Percentiles rank a stretch among this genome's conserved stretches.
Evolutionary conservation across 306 rosid species (phyloP).

Genomic region (Quercus gilva): DNA sequence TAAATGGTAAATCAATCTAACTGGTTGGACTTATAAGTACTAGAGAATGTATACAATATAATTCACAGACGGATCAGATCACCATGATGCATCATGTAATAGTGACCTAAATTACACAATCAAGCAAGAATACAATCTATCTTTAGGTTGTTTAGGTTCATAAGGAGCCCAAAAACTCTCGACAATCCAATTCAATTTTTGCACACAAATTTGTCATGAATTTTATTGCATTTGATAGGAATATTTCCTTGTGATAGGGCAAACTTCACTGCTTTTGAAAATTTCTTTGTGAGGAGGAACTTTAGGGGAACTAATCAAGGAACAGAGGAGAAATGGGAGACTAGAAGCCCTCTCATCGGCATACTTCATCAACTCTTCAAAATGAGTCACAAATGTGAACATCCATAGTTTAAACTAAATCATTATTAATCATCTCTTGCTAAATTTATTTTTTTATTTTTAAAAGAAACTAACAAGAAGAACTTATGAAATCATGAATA

Average conservation of each 20-base stretch:
- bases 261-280: neutral
- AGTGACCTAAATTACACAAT: neutral
- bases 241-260: neutral
- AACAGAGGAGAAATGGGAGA: no score
- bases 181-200: neutral
- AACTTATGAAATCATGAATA: neutral
- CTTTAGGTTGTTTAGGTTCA: neutral
- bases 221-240: neutral
- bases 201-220: neutral
- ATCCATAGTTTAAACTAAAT: neutral
- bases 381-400: neutral
- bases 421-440: neutral
- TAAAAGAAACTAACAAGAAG: neutral
- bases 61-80: neutral
- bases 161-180: neutral
- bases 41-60: neutral
- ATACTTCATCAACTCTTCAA: neutral
- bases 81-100: neutral
- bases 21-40: neutral
- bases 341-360: neutral
- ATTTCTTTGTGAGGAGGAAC: no score
- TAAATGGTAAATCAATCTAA: neutral
- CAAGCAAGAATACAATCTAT: neutral
- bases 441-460: neutral
- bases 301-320: no score